Percentiles rank a stretch among this genome's conserved stretches.
Evolutionary conservation across 2,329 filamentous ascomycete species (phyloP).

Genomic region (Fusarium marasasianum): DNA sequence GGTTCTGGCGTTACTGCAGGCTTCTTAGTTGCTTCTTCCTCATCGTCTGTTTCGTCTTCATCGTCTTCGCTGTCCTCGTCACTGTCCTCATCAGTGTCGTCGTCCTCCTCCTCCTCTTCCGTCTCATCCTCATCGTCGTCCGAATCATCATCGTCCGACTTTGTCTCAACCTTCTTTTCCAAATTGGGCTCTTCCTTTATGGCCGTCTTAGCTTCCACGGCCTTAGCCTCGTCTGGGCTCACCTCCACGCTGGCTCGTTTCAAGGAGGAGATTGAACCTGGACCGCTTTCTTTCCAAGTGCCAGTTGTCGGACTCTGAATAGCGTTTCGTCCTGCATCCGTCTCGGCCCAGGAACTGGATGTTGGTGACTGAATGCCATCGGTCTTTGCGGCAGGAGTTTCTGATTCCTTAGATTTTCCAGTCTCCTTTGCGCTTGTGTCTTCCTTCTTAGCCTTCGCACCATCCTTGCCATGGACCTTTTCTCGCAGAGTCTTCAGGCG

Average conservation of each 20-base stretch:
- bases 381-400: constrained; percentile 9
- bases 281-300: constrained; percentile 51
- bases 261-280: not conserved
- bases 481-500: constrained; percentile 63
- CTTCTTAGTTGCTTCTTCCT: constrained; percentile 29
- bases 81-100: constrained; percentile 34
- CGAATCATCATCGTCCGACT: constrained; percentile 36
- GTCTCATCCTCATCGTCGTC: constrained; percentile 8
- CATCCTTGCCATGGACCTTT: constrained; percentile 62
- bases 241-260: constrained; percentile 40
- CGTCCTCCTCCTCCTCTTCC: constrained; percentile 35
- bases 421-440: not conserved
- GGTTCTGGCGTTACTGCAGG: not conserved
- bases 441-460: constrained; percentile 14
- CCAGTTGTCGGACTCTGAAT: constrained; percentile 56
- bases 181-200: constrained; percentile 52
- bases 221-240: constrained; percentile 52
- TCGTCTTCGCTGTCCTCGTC: constrained; percentile 19
- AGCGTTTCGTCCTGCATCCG: constrained; percentile 42
- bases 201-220: constrained; percentile 49
- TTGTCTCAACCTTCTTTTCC: constrained; percentile 48
- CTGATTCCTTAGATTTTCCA: constrained; percentile 13
- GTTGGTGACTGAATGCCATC: constrained; percentile 58
- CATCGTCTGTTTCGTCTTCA: constrained; percentile 24
- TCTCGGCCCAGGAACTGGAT: constrained; percentile 52